Percentiles rank a stretch among this genome's conserved stretches.
These are phyloP conservation scores for Coniferiporia sulphurascens DNA, from an alignment of 1,284 basidiomycete species.

Conservation along the genomic window DNA sequence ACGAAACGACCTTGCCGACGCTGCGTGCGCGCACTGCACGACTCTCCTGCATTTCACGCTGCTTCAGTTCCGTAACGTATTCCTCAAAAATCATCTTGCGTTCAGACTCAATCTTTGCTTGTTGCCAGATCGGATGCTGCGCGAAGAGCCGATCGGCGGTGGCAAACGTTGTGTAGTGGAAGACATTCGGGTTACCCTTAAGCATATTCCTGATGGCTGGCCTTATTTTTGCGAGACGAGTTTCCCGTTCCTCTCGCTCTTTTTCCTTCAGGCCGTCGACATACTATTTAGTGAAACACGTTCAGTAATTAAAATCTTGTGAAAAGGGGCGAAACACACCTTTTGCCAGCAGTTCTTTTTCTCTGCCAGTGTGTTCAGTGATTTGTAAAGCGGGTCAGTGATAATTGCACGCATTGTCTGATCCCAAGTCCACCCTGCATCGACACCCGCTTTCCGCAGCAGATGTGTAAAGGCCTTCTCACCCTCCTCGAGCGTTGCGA, in stretches of 20 bases:
- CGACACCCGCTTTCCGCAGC: conserved; percentile 83
- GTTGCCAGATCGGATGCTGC: conserved; percentile 84
- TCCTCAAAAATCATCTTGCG: conserved; percentile 84
- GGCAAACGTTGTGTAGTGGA: conserved; percentile 83
- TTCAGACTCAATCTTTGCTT: conserved; percentile 79
- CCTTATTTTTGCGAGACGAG: conserved; percentile 75
- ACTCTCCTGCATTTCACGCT: conserved; percentile 82
- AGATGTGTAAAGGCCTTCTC: conserved; percentile 92
- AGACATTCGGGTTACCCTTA: conserved; percentile 77
- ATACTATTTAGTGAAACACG: conserved; percentile 44
- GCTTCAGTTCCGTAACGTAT: conserved; percentile 78
- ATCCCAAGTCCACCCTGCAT: conserved; percentile 96
- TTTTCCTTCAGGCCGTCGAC: conserved; percentile 58
- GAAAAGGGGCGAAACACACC: conserved; percentile 38
- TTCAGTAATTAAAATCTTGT: neutral
- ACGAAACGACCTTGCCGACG: conserved; percentile 68
- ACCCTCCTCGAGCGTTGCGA: conserved; percentile 81
- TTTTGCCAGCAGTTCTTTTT: conserved; percentile 93
- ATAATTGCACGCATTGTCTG: conserved; percentile 96
- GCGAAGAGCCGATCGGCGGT: conserved; percentile 82
- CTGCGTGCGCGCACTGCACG: conserved; percentile 70
- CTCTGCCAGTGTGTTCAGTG: conserved; percentile 88
- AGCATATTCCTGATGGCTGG: conserved; percentile 82
- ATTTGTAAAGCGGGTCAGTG: conserved; percentile 96
- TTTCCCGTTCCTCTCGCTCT: conserved; percentile 77